Evolutionary conservation across 2,329 filamentous ascomycete species (phyloP).

Genomic region (Neopestalotiopsis rosae): DNA sequence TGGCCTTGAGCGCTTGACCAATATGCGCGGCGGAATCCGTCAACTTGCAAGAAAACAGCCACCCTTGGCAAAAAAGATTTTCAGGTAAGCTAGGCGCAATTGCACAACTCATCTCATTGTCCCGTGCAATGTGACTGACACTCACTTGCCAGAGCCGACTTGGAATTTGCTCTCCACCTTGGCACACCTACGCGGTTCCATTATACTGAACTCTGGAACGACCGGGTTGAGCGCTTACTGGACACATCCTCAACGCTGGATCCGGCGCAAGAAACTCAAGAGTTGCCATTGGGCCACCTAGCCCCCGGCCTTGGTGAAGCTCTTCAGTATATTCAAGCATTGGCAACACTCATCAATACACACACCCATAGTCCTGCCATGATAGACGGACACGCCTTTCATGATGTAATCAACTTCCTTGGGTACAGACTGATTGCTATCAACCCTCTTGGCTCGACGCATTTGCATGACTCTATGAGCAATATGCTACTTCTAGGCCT

Average conservation of each 20-base stretch:
- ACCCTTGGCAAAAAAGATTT: conserved; percentile 29
- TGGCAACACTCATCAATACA: conserved; percentile 28
- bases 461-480: conserved; percentile 16
- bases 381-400: conserved; percentile 29
- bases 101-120: not conserved
- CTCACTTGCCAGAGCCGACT: conserved; percentile 24
- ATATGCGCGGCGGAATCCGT: conserved; percentile 36
- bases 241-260: not conserved
- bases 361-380: conserved; percentile 11
- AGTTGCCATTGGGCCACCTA: not conserved
- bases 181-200: conserved; percentile 26
- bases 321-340: conserved; percentile 23
- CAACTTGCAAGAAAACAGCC: conserved; percentile 23
- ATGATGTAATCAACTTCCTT: conserved; percentile 30
- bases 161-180: conserved; percentile 31
- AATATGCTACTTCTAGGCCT: conserved; percentile 33
- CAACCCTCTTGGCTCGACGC: conserved; percentile 16
- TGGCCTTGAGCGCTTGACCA: conserved; percentile 35
- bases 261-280: not conserved
- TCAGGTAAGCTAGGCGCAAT: conserved; percentile 7
- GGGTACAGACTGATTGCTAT: conserved; percentile 33
- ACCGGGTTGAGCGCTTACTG: conserved; percentile 14
- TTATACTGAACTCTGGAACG: conserved; percentile 14
- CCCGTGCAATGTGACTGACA: not conserved
- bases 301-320: conserved; percentile 4